These are phyloP conservation scores for Fusarium tuaranense DNA, from an alignment of 2,329 filamentous ascomycete species.

Conservation along the genomic window DNA sequence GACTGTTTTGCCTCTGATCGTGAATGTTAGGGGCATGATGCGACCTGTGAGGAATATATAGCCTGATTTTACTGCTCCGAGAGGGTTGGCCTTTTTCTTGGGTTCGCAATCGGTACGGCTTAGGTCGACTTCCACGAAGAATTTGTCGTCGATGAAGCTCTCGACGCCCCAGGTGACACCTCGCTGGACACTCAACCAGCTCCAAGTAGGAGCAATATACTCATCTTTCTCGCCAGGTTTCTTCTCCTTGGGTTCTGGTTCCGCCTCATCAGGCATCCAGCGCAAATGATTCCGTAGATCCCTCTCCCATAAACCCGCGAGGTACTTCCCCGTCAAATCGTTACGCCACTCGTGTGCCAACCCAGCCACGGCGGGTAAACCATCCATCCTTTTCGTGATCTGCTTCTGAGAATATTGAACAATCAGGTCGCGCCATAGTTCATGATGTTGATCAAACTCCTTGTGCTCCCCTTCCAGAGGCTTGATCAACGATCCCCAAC, in stretches of 20 bases:
- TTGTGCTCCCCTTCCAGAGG: background rate
- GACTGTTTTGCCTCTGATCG: background rate
- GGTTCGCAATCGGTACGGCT: constrained; percentile 22
- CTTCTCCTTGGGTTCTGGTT: constrained; percentile 18
- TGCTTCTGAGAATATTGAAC: constrained; percentile 38
- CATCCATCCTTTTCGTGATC: constrained; percentile 38
- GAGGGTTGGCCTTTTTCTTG: constrained; percentile 15
- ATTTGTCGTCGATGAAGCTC: constrained; percentile 17
- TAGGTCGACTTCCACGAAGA: constrained; percentile 23
- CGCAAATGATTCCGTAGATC: constrained; percentile 32
- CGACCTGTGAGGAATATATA: constrained; percentile 38
- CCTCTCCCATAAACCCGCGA: constrained; percentile 42
- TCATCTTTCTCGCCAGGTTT: background rate
- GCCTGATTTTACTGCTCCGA: constrained; percentile 30
- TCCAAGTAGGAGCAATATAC: constrained; percentile 42
- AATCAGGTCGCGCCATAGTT: constrained; percentile 41
- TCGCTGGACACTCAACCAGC: constrained; percentile 41
- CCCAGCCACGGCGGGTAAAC: constrained; percentile 41
- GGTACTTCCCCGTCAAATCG: constrained; percentile 32
- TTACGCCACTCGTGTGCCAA: constrained; percentile 36
- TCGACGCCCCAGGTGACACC: constrained; percentile 36
- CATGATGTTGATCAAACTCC: constrained; percentile 25
- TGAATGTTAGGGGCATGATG: constrained; percentile 19
- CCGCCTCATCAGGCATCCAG: constrained; percentile 34
- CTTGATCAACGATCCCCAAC: background rate